A percentile compares a stretch with the other conserved stretches of the same genome.
These are phyloP conservation scores for Teratosphaeria destructans DNA, from an alignment of 2,329 filamentous ascomycete species.

Conservation along the genomic window DNA sequence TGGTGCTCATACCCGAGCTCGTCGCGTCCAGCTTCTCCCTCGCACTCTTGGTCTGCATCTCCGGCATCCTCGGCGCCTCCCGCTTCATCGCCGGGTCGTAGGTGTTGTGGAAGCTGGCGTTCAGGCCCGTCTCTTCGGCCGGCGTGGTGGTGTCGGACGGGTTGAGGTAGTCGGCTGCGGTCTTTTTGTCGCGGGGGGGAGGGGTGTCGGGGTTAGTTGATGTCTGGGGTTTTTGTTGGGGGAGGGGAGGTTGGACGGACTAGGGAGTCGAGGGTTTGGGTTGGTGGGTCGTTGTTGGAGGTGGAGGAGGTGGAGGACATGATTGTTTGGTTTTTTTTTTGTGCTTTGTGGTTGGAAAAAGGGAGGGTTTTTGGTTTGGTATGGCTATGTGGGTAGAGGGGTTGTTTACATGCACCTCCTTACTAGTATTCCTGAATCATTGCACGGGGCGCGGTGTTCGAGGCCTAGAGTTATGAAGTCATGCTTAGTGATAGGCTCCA, in stretches of 20 bases:
- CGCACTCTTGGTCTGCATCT: background rate
- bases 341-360: background rate
- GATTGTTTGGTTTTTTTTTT: background rate
- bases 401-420: too few species aligned
- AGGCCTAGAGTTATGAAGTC: too few species aligned
- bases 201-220: background rate
- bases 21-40: background rate
- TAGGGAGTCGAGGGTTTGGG: background rate
- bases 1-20: background rate
- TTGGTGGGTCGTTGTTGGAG: background rate
- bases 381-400: background rate
- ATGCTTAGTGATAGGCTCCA: too few species aligned
- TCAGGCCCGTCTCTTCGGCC: background rate
- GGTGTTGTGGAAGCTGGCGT: background rate
- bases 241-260: background rate
- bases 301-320: background rate
- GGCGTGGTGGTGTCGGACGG: background rate
- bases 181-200: background rate
- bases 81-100: background rate
- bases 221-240: background rate
- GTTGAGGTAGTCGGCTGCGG: background rate
- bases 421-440: too few species aligned
- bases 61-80: background rate
- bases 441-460: too few species aligned
- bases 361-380: background rate